A percentile compares a stretch with the other conserved stretches of the same genome.
Evolutionary conservation across 2,329 filamentous ascomycete species (phyloP).

Genomic region (Fusarium albidum): DNA sequence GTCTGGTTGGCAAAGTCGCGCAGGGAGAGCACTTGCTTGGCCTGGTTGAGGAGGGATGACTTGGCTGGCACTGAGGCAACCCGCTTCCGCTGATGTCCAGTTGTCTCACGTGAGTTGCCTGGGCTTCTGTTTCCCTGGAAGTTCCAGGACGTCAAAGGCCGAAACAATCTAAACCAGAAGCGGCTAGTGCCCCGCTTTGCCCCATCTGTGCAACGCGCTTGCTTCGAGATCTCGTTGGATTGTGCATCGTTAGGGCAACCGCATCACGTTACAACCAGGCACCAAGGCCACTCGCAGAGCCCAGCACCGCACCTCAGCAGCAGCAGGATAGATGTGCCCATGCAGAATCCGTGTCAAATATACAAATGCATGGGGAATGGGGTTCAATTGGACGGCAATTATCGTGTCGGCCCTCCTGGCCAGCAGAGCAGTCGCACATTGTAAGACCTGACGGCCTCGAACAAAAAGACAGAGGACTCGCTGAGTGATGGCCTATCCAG

Average conservation of each 20-base stretch:
- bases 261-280: constrained; percentile 27
- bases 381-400: too few species aligned
- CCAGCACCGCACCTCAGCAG: too few species aligned
- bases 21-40: constrained; percentile 11
- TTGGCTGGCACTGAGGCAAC: too few species aligned
- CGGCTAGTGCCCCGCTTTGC: constrained; percentile 29
- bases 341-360: too few species aligned
- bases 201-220: constrained; percentile 37
- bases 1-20: constrained; percentile 10
- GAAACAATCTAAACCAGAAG: constrained; percentile 15
- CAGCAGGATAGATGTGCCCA: too few species aligned
- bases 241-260: constrained; percentile 36
- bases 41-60: constrained; percentile 1
- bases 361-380: too few species aligned
- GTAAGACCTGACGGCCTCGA: too few species aligned
- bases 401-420: too few species aligned
- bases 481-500: constrained; percentile 19
- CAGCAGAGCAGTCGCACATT: too few species aligned
- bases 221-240: constrained; percentile 39
- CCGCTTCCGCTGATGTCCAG: too few species aligned
- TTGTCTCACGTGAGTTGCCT: too few species aligned
- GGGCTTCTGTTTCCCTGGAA: neutral
- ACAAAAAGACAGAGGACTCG: constrained; percentile 1
- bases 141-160: constrained; percentile 5
- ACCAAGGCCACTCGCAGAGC: constrained; percentile 7